phyloP scores from a whole-genome alignment of 805 yeast genomes.

The Wickerhamiella spandovensis region DNA sequence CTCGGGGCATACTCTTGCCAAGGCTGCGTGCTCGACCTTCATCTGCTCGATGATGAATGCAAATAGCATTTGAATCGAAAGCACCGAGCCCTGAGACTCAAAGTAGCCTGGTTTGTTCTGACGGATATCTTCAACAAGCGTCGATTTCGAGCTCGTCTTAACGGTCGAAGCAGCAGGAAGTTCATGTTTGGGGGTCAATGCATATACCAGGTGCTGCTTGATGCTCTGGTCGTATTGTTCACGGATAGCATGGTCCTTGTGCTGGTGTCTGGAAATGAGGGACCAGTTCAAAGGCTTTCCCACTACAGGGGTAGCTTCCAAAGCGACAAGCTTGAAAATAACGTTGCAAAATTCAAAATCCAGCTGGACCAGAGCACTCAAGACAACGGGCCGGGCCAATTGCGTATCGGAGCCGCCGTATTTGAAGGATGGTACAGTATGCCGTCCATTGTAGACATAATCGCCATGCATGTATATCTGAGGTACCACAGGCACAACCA shows the following conservation, averaged over 20 bases:
- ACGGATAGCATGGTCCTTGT: not conserved
- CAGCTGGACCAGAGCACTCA: constrained; percentile 17
- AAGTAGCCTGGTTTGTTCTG: not conserved
- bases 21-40: constrained; percentile 5
- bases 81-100: not conserved
- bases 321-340: constrained; percentile 7
- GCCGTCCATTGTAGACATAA: constrained; percentile 5
- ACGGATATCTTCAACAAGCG: not conserved
- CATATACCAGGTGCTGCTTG: not conserved
- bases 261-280: not conserved
- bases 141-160: not conserved
- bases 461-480: constrained; percentile 9
- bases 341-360: constrained; percentile 15
- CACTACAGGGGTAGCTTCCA: not conserved
- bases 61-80: constrained; percentile 9
- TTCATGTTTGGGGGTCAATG: not conserved
- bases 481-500: constrained; percentile 13
- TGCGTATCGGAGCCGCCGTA: not conserved
- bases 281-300: not conserved
- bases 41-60: constrained; percentile 9
- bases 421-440: constrained; percentile 4
- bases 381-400: constrained; percentile 7
- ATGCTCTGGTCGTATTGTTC: constrained; percentile 4
- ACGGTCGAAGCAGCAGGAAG: not conserved
- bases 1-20: not conserved